phyloP scores from a whole-genome alignment of 2,329 filamentous ascomycete species.

The Pseudogymnoascus sp. region DNA sequence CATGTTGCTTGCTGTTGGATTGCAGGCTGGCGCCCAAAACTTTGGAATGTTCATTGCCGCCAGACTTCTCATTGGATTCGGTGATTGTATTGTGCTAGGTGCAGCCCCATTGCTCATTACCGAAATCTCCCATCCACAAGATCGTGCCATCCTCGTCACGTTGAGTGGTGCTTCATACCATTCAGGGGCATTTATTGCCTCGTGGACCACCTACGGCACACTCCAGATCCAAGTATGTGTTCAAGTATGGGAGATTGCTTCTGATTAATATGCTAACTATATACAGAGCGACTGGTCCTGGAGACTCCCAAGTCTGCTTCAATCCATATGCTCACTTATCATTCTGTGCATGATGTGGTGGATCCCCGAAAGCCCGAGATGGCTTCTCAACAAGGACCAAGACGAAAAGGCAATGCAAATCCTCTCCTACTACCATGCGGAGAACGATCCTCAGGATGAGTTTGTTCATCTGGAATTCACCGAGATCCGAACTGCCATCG shows the following conservation, averaged over 20 bases:
- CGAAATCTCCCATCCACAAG: slow-evolving; percentile 27
- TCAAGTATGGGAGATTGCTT: slow-evolving; percentile 28
- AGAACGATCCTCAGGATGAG: slow-evolving; percentile 27
- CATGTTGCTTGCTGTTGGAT: slow-evolving; percentile 31
- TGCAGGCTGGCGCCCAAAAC: slow-evolving; percentile 30
- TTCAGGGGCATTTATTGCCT: slow-evolving; percentile 24
- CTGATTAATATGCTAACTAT: slow-evolving; percentile 32
- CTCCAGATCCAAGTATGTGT: slow-evolving; percentile 13
- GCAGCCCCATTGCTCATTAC: slow-evolving; percentile 29
- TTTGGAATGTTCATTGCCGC: slow-evolving; percentile 34
- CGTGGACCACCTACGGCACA: slow-evolving; percentile 33
- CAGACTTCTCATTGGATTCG: slow-evolving; percentile 27
- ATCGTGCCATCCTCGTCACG: slow-evolving; percentile 22
- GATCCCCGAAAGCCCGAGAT: slow-evolving; percentile 29
- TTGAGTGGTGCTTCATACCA: slow-evolving; percentile 16
- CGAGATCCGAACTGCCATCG: slow-evolving; percentile 35
- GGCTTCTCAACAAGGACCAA: slow-evolving; percentile 28
- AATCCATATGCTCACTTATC: slow-evolving; percentile 11
- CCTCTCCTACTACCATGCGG: slow-evolving; percentile 30
- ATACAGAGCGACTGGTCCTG: slow-evolving; percentile 28
- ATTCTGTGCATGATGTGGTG: slow-evolving; percentile 22
- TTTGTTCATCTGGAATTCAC: slow-evolving; percentile 32
- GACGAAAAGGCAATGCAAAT: slow-evolving; percentile 29
- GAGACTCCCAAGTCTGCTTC: slow-evolving; percentile 12
- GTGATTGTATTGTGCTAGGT: slow-evolving; percentile 31